Evolutionary conservation across 768 basidiomycete genomes (phyloP).

Genomic region (Cubamyces lactineus): DNA sequence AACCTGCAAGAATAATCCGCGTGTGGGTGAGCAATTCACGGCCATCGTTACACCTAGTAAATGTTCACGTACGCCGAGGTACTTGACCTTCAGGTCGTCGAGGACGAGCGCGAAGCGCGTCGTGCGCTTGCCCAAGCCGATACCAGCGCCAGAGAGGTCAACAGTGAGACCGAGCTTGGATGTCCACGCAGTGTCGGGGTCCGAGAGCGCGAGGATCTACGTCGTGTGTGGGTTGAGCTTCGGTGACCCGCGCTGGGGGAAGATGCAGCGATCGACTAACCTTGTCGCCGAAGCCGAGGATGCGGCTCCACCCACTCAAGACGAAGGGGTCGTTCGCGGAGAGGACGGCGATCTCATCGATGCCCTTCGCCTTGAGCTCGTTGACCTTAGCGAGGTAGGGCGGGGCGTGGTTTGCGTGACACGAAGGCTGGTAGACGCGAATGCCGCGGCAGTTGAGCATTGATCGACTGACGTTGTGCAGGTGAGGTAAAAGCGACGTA

Average conservation of each 20-base stretch:
- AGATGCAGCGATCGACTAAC: constrained; percentile 39
- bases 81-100: constrained; percentile 70
- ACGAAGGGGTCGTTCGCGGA: constrained; percentile 82
- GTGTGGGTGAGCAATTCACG: not conserved
- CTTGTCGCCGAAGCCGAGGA: constrained; percentile 53
- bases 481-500: constrained; percentile 36
- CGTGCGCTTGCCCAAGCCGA: constrained; percentile 42
- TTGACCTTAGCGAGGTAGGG: constrained; percentile 66
- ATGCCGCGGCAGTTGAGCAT: too few relatives aligned
- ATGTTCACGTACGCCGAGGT: constrained; percentile 44
- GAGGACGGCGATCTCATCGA: constrained; percentile 70
- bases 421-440: constrained; percentile 30
- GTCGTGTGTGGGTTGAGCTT: not conserved
- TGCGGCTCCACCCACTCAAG: constrained; percentile 45
- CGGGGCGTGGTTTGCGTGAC: constrained; percentile 47
- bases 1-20: constrained; percentile 17
- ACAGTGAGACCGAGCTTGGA: constrained; percentile 48
- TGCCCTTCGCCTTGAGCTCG: constrained; percentile 74
- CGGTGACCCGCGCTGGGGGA: too few relatives aligned
- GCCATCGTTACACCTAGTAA: not conserved
- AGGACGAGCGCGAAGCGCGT: constrained; percentile 63
- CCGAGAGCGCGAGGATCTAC: constrained; percentile 40
- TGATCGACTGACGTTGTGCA: too few relatives aligned
- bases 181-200: constrained; percentile 39
- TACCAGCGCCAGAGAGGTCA: constrained; percentile 45